Evolutionary conservation across 1,284 basidiomycete species (phyloP), one percentile per base, ranked within the genome.

Genomic region (Microbotryum intermedium): DNA sequence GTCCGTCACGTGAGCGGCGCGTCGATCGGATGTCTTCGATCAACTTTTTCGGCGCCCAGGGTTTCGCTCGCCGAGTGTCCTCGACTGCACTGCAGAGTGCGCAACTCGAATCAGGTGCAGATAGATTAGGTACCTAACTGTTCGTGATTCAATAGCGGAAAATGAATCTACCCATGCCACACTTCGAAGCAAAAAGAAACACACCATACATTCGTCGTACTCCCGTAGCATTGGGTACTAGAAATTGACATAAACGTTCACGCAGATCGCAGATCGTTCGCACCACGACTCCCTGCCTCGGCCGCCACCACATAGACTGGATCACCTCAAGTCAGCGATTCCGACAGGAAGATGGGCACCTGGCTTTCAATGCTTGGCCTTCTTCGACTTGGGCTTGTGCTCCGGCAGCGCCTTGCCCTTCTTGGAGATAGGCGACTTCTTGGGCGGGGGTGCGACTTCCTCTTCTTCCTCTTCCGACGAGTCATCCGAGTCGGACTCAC

Each of bases 321-420:
- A 30, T 13, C 28, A 8, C n/a, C 23, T 43, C 43, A 48, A 23
- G 18, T 18, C 39, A 29, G 48, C 55, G 34, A 9, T 34, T 34
- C 34, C 34, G 34, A 5, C 34, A 39, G 34, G 34, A n/a, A 39
- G 34, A 39, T 39, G 34, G n/a, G 46, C 16, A 21, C 46, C 13
- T 7, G 16, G 10, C 26, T 48, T 23, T 45, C 10, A 52, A 50
- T 54, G 47, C 59, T 58, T 61, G 39, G 50, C 23, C 57, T 64
- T 61, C 50, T 62, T 62, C 49, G 43, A 23, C 48, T 60, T 59
- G 52, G 48, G 55, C 51, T 61, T 65, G 51, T 59, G 56, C 47
- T 53, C 58, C 57, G 50, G 10, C 28, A 21, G 26, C 28, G n/a
- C 30, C 26, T 67, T 65, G 28, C 20, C 29, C 57, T 61, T 58